Evolutionary conservation across 1,284 basidiomycete genomes (phyloP), one percentile per base, ranked within the genome.

Genomic region (Hortiboletus rubellus): DNA sequence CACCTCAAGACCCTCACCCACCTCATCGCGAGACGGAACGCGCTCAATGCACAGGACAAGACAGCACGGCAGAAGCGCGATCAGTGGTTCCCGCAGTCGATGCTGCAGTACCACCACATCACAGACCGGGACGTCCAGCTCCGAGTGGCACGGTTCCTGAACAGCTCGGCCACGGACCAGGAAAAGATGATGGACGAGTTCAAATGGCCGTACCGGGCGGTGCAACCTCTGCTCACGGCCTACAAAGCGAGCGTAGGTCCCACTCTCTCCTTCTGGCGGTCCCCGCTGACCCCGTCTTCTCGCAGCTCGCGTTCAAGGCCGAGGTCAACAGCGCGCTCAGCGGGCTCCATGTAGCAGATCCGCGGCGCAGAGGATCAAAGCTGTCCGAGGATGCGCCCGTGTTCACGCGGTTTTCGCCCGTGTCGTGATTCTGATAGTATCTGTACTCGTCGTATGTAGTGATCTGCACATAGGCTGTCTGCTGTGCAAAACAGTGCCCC

Each of bases 141-240:
- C 24, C 79, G 82, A 3, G 73, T 82, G 8, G 84, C 83, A 10
- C 73, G 72, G 51, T 87, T 84, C 62, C 68, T 89, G 44, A 64
- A 70, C 11, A 63, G 73, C 2, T 72, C 80, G 43, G 57, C 57
- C 10, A 49, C 55, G 14, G 71, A 71, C 45, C 76, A 77, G 63
- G 84, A 85, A 50, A 76, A 66, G 60, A 81, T 82, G 76, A 64
- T 81, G 65, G 66, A 58, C 15, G 75, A 82, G 52, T 83, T 76
- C 65, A 70, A 70, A 1, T 89, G 86, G 86, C 74, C 75, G 0
- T 83, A 74, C 74, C 72, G 75, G 55, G 76, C 79, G 57, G 77
- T 77, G 27, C 63, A 71, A 22, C 74, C 77, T 9, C 70, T 85
- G 55, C 66, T 72, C 41, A 63, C 75, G 1, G 67, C 72, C 7